Evolutionary conservation across 139 green algal species (phyloP).

Genomic region (Coelastrella sp.): DNA sequence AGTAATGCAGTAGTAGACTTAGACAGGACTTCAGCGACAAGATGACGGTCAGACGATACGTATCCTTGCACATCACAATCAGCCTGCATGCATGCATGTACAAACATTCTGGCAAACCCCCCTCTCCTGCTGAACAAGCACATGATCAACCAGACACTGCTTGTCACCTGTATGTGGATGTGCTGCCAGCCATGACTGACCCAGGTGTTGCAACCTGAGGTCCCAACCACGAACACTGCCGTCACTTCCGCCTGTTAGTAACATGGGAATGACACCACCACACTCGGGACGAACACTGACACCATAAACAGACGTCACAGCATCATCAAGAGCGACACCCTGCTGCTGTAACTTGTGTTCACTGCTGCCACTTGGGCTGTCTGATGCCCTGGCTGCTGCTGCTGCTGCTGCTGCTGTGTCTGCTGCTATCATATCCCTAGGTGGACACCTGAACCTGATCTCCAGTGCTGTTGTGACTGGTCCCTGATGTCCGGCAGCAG

Average conservation of each 20-base stretch:
- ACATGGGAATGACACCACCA: conserved; percentile 36
- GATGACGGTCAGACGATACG: too few species aligned
- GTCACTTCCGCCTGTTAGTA: conserved; percentile 42
- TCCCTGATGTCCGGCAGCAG: not conserved
- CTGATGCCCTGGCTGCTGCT: not conserved
- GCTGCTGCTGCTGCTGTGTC: not conserved
- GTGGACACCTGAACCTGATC: conserved; percentile 39
- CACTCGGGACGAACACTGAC: not conserved
- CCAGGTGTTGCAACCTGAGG: conserved; percentile 8
- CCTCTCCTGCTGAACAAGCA: not conserved
- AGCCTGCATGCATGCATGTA: too few species aligned
- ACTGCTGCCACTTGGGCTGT: not conserved
- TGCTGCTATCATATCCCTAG: conserved; percentile 9
- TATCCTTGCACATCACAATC: too few species aligned
- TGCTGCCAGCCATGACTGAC: conserved; percentile 3
- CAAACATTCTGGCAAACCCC: not conserved
- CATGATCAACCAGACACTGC: not conserved
- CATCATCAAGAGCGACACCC: not conserved
- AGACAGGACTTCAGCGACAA: too few species aligned
- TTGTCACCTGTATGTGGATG: conserved; percentile 44
- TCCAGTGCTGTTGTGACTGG: conserved; percentile 11
- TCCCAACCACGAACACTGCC: conserved; percentile 32
- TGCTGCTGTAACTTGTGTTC: not conserved
- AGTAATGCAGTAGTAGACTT: not conserved
- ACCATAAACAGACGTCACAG: not conserved